phyloP scores from a whole-genome alignment of 139 green algal species.

The Desmodesmus armatus region DNA sequence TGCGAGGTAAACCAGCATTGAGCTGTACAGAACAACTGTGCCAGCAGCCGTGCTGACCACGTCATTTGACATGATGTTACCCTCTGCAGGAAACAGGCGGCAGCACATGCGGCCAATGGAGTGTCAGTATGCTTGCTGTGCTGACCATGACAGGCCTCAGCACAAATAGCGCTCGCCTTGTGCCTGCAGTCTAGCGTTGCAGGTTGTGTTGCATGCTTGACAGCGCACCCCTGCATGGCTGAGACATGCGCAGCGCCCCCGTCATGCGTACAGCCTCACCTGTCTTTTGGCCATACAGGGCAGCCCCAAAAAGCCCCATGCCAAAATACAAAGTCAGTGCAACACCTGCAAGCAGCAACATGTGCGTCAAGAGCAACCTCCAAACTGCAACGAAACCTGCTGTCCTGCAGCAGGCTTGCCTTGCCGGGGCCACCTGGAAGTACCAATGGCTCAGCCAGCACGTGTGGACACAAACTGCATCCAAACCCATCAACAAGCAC shows the following conservation, averaged over 20 bases:
- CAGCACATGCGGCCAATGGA: too few species aligned
- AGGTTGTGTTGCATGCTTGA: too few species aligned
- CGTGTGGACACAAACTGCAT: neutral
- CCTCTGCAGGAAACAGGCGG: too few species aligned
- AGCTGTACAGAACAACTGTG: constrained; percentile 45
- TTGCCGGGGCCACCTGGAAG: neutral
- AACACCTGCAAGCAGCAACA: constrained; percentile 40
- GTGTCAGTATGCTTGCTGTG: too few species aligned
- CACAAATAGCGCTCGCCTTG: too few species aligned
- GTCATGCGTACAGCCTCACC: too few species aligned
- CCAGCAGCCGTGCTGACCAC: constrained; percentile 38
- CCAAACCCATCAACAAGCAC: neutral
- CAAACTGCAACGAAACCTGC: neutral
- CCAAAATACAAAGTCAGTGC: constrained; percentile 56
- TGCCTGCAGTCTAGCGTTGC: too few species aligned
- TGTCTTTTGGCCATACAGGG: constrained; percentile 59
- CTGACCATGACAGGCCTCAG: too few species aligned
- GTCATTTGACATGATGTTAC: constrained; percentile 70
- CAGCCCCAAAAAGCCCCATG: constrained; percentile 64
- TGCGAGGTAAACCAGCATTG: constrained; percentile 58
- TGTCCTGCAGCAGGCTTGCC: neutral
- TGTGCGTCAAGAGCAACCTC: neutral
- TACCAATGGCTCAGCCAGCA: neutral
- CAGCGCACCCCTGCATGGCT: too few species aligned
- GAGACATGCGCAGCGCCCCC: too few species aligned